phyloP scores from a whole-genome alignment of 2,329 filamentous ascomycete species.

The Ilyonectria mors-panacis region DNA sequence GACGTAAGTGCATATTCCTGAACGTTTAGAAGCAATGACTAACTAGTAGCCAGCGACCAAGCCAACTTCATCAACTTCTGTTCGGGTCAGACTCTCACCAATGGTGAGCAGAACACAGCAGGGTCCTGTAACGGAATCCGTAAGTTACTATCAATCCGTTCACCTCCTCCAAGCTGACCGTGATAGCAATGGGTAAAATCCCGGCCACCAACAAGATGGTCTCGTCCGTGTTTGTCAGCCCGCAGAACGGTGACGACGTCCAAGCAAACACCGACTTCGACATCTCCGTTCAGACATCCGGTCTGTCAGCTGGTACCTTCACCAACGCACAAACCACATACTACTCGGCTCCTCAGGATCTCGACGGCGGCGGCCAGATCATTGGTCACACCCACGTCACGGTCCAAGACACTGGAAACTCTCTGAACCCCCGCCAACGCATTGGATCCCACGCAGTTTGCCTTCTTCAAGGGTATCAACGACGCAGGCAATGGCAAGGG shows the following conservation, averaged over 20 bases:
- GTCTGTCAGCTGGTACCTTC: constrained; percentile 71
- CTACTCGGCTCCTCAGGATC: constrained; percentile 71
- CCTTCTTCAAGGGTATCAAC: constrained; percentile 79
- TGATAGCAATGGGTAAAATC: constrained; percentile 71
- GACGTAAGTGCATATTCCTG: constrained; percentile 60
- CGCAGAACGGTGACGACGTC: constrained; percentile 66
- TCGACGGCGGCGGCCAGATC: constrained; percentile 64
- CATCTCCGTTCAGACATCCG: constrained; percentile 66
- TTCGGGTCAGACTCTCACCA: constrained; percentile 67
- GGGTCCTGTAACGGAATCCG: constrained; percentile 77
- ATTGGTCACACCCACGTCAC: constrained; percentile 74
- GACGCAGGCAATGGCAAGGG: constrained; percentile 71
- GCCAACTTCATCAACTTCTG: constrained; percentile 78
- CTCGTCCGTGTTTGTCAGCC: constrained; percentile 68
- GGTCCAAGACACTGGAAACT: constrained; percentile 68
- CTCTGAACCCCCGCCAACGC: constrained; percentile 66
- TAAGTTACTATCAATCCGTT: constrained; percentile 54
- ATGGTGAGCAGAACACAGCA: constrained; percentile 69
- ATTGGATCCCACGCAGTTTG: constrained; percentile 68
- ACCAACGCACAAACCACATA: constrained; percentile 73
- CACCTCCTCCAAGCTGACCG: constrained; percentile 34
- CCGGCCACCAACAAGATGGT: constrained; percentile 70
- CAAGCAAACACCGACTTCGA: constrained; percentile 64
- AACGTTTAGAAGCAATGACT: constrained; percentile 13
- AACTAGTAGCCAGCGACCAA: constrained; percentile 61